Base-by-base conservation (phyloP, 2,329 filamentous ascomycete species). In the Arachnopeziza araneosa region DNA sequence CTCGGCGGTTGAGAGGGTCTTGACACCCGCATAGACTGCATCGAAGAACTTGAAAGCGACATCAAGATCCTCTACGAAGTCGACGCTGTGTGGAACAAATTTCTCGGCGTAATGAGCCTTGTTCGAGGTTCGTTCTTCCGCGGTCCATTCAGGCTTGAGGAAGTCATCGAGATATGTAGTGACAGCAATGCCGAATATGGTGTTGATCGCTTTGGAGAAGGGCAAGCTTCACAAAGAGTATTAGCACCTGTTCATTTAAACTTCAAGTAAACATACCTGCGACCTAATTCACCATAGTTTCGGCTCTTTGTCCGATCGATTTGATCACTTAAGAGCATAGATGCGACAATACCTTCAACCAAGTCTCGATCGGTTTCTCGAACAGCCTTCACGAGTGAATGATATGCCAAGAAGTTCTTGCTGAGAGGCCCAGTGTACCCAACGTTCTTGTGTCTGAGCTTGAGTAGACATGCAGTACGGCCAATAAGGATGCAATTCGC, bases 351-450 rank as follows among this genome's bases (percentile, higher is more conserved):
- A 50, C 91, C 89, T 75, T 99, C 95, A 17, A 95, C 78, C 44
- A 98, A 77, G 72, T 96, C 92, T 54, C 95, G 85, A 64, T 96
- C 81, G 36, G 87, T 85, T 64, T 88, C 85, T 49, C 93, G 88
- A 24, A 97, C 87, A 50, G 90, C 85, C 1, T 88, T 88, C 50
- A 91, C 86, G 60, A 98, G 80, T 1, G 91, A 93, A 62, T 91
- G 89, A 78, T 93, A 99, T 24, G 86, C 87, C 50, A 99, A 81
- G 56, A 97, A 80, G 66, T 93, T 92, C 74, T 95, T 88, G 79
- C 92, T 96, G 1, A 99, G 81, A 1, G 95, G 93, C 0, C 95
- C 95, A 1, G 93, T 97, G 75, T 97, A 99, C 30, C 95, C 95
- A 67, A 93, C 93, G 2, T 83, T 81, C 67, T 90, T 84, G 73